Base-by-base conservation (phyloP, 2,329 filamentous ascomycete genomes). In the Colletotrichum limetticola region DNA sequence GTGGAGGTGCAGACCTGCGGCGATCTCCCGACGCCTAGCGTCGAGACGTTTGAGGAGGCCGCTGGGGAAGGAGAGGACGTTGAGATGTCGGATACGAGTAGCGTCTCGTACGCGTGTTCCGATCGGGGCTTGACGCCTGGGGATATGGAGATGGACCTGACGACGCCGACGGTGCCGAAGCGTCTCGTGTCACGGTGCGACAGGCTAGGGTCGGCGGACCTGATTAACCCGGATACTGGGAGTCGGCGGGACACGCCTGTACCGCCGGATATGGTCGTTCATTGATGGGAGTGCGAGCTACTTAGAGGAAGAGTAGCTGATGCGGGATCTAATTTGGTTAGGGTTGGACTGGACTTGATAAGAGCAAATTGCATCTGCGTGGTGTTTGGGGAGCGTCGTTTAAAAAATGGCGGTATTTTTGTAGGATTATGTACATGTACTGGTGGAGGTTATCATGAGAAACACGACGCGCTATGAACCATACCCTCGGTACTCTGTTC, bases 11-110 rank as follows among this genome's bases (percentile, higher is more conserved):
- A 63, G 22, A 28, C 68, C 2, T 65, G 64, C 55, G 62, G 77
- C 30, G 82, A 85, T n/a, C 79, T 81, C 12, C 82, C 81, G 1
- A 85, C 84, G 28, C 83, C 83, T 11, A 86, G 82, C 76, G 80
- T 85, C 14, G 85, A 86, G 72, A 81, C 80, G 24, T 75, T 76
- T 22, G 79, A 82, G 76, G 75, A 79, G 37, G 74, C 66, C 16
- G 74, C 66, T 53, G 76, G 79, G 37, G 87, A 49, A 1, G 76
- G 79, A 37, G 87, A 49, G 16, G 42, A 89, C 37, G 79, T 87
- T 6, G 86, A 88, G 58, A 87, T 87, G 85, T 88, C 86, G n/a
- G 87, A 88, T 71, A 78, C 79, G 6, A 87, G 83, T 74, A 78
- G 82, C 67, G 68, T 79, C 24, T 83, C 83, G 6, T 42, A 42